phyloP scores from a whole-genome alignment of 192 early-diverging fungal genomes.

The Pilobolus umbonatus region DNA sequence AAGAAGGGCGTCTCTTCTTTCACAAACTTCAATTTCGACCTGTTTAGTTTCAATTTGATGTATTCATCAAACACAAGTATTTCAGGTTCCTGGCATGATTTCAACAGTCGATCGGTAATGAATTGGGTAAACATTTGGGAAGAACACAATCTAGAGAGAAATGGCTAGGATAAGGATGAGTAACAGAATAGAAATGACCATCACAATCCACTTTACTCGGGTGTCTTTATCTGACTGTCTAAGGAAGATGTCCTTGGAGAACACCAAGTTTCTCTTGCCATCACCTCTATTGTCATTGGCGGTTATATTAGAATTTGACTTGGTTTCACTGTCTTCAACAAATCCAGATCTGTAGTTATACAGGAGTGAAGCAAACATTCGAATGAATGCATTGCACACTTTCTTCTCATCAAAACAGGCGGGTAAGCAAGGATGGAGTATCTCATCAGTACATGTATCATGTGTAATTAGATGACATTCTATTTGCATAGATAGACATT shows the following conservation, averaged over 20 bases:
- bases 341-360: conserved; percentile 64
- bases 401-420: conserved; percentile 63
- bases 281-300: background rate
- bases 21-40: conserved; percentile 64
- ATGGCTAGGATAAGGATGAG: conserved; percentile 1
- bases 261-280: conserved; percentile 4
- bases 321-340: conserved; percentile 25
- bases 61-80: conserved; percentile 78
- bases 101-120: conserved; percentile 62
- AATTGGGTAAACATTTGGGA: conserved; percentile 82
- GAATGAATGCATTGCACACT: conserved; percentile 61
- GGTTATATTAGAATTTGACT: conserved; percentile 11
- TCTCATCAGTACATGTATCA: conserved; percentile 40
- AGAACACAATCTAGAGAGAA: conserved; percentile 54
- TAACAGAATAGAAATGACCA: background rate
- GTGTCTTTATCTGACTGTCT: conserved; percentile 41
- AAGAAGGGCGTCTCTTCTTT: conserved; percentile 63
- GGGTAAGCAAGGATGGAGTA: conserved; percentile 54
- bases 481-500: background rate
- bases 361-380: conserved; percentile 72
- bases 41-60: conserved; percentile 76
- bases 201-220: conserved; percentile 12
- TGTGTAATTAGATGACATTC: conserved; percentile 45
- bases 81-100: conserved; percentile 59
- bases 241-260: conserved; percentile 31